Evolutionary conservation across 75 land plant genomes (phyloP), one percentile per base, ranked within the genome.

Genomic region (Adiantum capillusveneris): DNA sequence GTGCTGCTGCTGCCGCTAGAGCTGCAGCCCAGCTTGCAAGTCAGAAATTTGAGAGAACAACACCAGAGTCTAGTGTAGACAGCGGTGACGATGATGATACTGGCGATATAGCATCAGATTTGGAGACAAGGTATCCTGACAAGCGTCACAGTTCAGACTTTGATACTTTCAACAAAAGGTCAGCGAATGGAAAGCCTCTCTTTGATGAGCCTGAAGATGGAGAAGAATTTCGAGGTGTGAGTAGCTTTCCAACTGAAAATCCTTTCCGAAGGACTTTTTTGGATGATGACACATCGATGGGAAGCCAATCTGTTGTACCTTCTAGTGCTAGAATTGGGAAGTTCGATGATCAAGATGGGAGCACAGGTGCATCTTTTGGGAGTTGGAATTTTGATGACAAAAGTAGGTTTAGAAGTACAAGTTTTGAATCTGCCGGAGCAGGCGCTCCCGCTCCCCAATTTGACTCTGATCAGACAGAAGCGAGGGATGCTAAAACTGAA

Each of bases 1-100:
- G 55, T 25, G 55, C 55, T 53, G 55, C 55, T 53, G 55, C 55
- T 26, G 55, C 55, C 25, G 55, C 55, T 53, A 22, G 25, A 3
- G 55, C 55, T 18, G 50, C 55, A 24, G 29, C 55, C 24, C 25
- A 5, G 3, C 29, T 53, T 18, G 55, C 55, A 24, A 53, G 24
- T 46, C 5, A 46, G 22, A 46, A 21, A 18, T 18, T n/a, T 46
- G 50, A 2, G 2, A 46, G 50, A 2, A 18, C 50, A 6, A 46
- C 13, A 21, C 12, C 18, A 21, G 22, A 46, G 14, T 46, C 50
- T 6, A n/a, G 18, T 5, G 5, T 14, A 6, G 50, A n/a, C 5
- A 46, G 50, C 17, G 50, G 22, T 18, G 50, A 46, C 3, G 50
- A 46, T 46, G 50, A 46, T 3, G n/a, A n/a, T n/a, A n/a, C n/a